Evolutionary conservation across 176 grass and related monocot species (phyloP).

Genomic region (Avena insularis): DNA sequence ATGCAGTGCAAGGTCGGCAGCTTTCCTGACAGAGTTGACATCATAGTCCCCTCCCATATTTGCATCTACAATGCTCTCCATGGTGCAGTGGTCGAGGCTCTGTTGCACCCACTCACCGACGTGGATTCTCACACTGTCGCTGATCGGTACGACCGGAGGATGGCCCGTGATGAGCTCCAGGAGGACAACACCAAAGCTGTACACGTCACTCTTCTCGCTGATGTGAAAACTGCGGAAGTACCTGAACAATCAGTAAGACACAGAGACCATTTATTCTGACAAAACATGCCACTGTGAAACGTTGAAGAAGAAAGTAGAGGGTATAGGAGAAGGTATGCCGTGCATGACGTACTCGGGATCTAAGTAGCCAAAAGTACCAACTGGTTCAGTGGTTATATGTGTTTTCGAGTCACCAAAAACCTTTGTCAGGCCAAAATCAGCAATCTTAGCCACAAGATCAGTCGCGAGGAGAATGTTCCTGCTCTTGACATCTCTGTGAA

Average conservation of each 20-base stretch:
- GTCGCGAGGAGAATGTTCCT: slow-evolving; percentile 51
- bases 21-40: slow-evolving; percentile 32
- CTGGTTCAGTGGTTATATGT: slow-evolving; percentile 48
- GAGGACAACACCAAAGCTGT: slow-evolving; percentile 46
- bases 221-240: slow-evolving; percentile 36
- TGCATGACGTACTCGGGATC: slow-evolving; percentile 46
- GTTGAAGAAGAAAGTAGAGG: not conserved
- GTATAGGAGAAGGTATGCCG: not conserved
- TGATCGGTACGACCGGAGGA: slow-evolving; percentile 20
- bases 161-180: slow-evolving; percentile 45
- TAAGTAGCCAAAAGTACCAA: slow-evolving; percentile 51
- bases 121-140: slow-evolving; percentile 40
- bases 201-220: slow-evolving; percentile 47
- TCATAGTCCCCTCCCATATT: slow-evolving; percentile 38
- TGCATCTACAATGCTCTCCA: slow-evolving; percentile 39
- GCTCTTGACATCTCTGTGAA: slow-evolving; percentile 66
- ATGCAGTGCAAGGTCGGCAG: slow-evolving; percentile 28
- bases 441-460: slow-evolving; percentile 46
- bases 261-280: not conserved
- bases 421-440: slow-evolving; percentile 63
- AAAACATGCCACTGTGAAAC: not conserved
- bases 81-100: slow-evolving; percentile 18
- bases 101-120: slow-evolving; percentile 49
- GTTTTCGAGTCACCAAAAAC: slow-evolving; percentile 43
- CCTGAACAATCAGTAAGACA: slow-evolving; percentile 17